Conservation (phyloP, 345 rosid genomes). For the Melaleuca quinquenervia region DNA sequence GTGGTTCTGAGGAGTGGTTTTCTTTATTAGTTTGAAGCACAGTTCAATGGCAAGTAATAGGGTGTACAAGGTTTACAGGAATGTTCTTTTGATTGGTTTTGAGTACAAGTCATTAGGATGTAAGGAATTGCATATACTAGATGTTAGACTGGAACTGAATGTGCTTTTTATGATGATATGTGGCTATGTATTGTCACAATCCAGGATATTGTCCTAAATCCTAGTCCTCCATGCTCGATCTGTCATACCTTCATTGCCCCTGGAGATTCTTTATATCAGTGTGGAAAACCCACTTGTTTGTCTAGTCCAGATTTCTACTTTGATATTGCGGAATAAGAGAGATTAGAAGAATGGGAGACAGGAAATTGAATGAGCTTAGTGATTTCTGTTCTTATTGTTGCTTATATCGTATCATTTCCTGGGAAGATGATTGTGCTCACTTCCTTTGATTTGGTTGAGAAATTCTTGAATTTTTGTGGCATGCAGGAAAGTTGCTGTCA, state of each 20-base stretch:
- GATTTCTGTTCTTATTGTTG: neutral
- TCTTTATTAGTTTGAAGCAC: neutral
- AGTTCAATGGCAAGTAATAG: neutral
- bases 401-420: neutral
- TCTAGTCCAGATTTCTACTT: neutral
- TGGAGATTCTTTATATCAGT: neutral
- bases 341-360: neutral
- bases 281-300: neutral
- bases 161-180: neutral
- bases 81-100: neutral
- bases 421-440: neutral
- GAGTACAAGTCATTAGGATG: neutral
- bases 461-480: neutral
- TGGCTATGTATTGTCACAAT: neutral
- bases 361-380: neutral
- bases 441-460: neutral
- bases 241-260: neutral
- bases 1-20: neutral
- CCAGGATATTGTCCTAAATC: neutral
- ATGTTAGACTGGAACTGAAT: neutral
- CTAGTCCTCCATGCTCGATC: neutral
- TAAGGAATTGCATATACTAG: neutral
- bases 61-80: neutral
- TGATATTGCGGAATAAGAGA: neutral
- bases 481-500: conserved; percentile 79